Percentiles rank a stretch among this genome's conserved stretches.
Conservation (phyloP, 140 eudicot species). For the Erigeron philadelphicus region DNA sequence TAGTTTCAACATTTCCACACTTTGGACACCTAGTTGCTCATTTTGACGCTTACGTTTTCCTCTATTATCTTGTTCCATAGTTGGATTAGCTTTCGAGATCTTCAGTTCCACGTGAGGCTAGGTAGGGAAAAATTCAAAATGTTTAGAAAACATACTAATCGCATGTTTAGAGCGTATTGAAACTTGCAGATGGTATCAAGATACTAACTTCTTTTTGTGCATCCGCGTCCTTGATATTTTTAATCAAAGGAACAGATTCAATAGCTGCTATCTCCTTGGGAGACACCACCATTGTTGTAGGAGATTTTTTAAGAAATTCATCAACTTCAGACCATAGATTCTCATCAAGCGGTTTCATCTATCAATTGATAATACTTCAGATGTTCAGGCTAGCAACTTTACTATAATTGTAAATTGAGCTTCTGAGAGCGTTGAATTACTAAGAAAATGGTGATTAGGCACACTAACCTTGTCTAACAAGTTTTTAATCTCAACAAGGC, state of each 20-base stretch:
- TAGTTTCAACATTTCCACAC: constrained; percentile 80
- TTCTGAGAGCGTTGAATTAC: background rate
- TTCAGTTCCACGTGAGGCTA: constrained; percentile 38
- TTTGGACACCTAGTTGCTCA: constrained; percentile 52
- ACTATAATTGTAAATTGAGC: background rate
- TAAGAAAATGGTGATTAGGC: background rate
- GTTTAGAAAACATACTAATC: constrained; percentile 4
- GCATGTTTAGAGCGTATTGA: constrained; percentile 2
- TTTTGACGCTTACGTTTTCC: constrained; percentile 46
- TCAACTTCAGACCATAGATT: constrained; percentile 58
- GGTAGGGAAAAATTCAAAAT: background rate
- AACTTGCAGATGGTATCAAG: constrained; percentile 16
- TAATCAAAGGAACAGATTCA: constrained; percentile 26
- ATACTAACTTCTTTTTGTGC: constrained; percentile 36
- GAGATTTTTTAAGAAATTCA: constrained; percentile 31
- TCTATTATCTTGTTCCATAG: constrained; percentile 25
- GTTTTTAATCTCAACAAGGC: constrained; percentile 74
- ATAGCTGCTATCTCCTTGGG: constrained; percentile 29
- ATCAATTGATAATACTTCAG: constrained; percentile 20
- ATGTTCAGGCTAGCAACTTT: background rate
- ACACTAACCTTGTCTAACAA: constrained; percentile 69
- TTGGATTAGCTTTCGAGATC: constrained; percentile 25
- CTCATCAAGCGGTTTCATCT: constrained; percentile 74
- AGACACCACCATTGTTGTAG: constrained; percentile 22
- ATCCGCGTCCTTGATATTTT: constrained; percentile 24